A percentile compares a stretch with the other conserved stretches of the same genome.
phyloP scores from a whole-genome alignment of 208 protist species.

The Wallacemonas sp. region DNA sequence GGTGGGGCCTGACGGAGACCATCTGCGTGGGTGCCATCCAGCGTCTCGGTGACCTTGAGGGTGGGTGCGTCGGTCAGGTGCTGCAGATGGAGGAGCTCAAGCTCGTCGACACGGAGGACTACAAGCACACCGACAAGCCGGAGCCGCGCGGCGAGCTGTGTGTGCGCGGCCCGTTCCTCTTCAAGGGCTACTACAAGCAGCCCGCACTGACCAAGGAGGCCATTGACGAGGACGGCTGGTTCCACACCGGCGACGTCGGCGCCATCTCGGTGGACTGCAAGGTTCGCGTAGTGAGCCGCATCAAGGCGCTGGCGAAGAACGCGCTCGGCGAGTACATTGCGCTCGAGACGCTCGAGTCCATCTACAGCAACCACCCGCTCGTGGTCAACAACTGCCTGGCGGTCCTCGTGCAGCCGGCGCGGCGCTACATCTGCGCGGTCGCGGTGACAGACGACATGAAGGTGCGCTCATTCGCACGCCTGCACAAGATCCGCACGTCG shows the following conservation, averaged over 20 bases:
- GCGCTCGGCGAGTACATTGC: slow-evolving; percentile 82
- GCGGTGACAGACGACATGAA: slow-evolving; percentile 30
- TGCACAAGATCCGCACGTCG: slow-evolving; percentile 7
- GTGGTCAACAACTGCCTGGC: slow-evolving; percentile 41
- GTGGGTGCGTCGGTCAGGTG: slow-evolving; percentile 60
- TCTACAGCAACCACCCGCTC: slow-evolving; percentile 39
- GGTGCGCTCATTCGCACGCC: slow-evolving; percentile 28
- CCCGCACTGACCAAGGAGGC: slow-evolving; percentile 58
- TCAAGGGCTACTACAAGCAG: slow-evolving; percentile 80
- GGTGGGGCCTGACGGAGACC: slow-evolving; percentile 92
- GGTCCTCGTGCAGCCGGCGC: slow-evolving; percentile 51
- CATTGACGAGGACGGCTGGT: slow-evolving; percentile 63
- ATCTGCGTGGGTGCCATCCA: slow-evolving; percentile 62
- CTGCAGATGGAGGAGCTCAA: slow-evolving; percentile 79
- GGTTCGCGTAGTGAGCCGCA: slow-evolving; percentile 66
- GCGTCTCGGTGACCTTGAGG: slow-evolving; percentile 47
- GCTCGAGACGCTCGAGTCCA: slow-evolving; percentile 60
- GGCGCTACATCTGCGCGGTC: slow-evolving; percentile 40
- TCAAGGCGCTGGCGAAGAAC: slow-evolving; percentile 85
- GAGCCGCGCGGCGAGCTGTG: slow-evolving; percentile 60
- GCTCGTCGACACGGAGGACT: slow-evolving; percentile 85
- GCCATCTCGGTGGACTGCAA: slow-evolving; percentile 30
- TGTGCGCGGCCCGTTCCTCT: slow-evolving; percentile 51
- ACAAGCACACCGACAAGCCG: slow-evolving; percentile 72
- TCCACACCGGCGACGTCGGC: slow-evolving; percentile 80